A percentile compares a stretch with the other conserved stretches of the same genome.
Evolutionary conservation across 805 yeast genomes (phyloP).

Genomic region (Cephaloascus fragrans): DNA sequence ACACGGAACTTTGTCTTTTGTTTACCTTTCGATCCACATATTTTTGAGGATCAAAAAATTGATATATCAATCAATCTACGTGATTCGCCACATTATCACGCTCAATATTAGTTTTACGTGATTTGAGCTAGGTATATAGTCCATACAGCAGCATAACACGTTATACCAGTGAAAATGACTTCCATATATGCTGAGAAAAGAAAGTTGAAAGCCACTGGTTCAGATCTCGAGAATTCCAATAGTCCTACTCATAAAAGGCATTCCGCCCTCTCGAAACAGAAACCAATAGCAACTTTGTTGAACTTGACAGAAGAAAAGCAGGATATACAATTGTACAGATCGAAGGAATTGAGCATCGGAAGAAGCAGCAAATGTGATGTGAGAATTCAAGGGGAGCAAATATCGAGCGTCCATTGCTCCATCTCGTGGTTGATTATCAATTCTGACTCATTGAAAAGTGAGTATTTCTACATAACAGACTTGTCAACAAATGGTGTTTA

Average conservation of each 20-base stretch:
- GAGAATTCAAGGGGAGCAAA: constrained; percentile 42
- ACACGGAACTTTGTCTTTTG: too few species aligned
- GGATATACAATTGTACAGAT: constrained; percentile 25
- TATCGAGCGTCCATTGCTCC: constrained; percentile 58
- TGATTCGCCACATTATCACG: not conserved
- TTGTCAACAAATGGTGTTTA: constrained; percentile 57
- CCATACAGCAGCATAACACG: too few species aligned
- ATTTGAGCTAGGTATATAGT: too few species aligned
- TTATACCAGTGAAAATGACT: not conserved
- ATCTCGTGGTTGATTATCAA: constrained; percentile 31
- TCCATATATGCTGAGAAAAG: not conserved
- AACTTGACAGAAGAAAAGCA: constrained; percentile 20
- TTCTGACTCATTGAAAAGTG: constrained; percentile 16
- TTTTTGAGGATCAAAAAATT: not conserved
- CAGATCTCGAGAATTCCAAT: not conserved
- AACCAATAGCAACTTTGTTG: not conserved
- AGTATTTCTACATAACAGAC: constrained; percentile 39
- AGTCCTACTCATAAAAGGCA: not conserved
- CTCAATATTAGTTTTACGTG: not conserved
- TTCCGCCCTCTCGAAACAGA: not conserved
- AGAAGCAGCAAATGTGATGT: constrained; percentile 55
- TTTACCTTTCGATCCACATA: not conserved
- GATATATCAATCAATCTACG: too few species aligned
- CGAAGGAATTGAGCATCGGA: constrained; percentile 31
- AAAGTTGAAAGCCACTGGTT: not conserved